These are phyloP conservation scores for Nemania serpens DNA, from an alignment of 2,329 filamentous ascomycete genomes.

Conservation along the genomic window DNA sequence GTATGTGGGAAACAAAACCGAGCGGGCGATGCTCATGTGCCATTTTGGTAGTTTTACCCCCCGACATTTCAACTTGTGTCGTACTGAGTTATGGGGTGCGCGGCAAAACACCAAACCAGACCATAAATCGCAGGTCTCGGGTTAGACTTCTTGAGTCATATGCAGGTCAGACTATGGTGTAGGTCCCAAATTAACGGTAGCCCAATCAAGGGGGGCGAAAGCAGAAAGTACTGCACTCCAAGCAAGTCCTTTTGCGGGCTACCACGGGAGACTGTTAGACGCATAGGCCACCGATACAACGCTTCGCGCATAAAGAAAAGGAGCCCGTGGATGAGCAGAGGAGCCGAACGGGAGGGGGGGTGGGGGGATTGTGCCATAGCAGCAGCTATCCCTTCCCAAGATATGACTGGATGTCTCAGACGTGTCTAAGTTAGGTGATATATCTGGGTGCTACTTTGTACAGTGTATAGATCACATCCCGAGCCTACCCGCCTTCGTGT, in stretches of 20 bases:
- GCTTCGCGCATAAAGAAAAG: slow-evolving; percentile 1
- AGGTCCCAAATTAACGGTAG: neutral
- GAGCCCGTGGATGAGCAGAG: neutral
- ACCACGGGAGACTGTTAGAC: neutral
- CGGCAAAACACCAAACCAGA: neutral
- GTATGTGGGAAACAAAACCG: neutral
- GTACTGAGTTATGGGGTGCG: neutral
- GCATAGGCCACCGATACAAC: slow-evolving; percentile 7
- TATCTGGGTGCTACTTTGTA: neutral
- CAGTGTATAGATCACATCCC: slow-evolving; percentile 4
- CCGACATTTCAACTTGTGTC: neutral
- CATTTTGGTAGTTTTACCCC: neutral
- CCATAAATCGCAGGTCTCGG: neutral
- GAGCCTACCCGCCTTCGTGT: slow-evolving; percentile 5
- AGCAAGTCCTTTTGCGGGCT: neutral
- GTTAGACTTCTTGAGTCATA: neutral
- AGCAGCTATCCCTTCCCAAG: neutral
- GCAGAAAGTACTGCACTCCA: neutral
- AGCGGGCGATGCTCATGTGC: neutral
- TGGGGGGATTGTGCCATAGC: neutral
- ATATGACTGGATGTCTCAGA: slow-evolving; percentile 14
- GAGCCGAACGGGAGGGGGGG: neutral
- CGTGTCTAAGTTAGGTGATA: neutral
- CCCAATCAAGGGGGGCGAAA: neutral
- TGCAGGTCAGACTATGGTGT: neutral